Evolutionary conservation across 202 grass and related monocot species (phyloP).

Genomic region (Digitaria exilis): DNA sequence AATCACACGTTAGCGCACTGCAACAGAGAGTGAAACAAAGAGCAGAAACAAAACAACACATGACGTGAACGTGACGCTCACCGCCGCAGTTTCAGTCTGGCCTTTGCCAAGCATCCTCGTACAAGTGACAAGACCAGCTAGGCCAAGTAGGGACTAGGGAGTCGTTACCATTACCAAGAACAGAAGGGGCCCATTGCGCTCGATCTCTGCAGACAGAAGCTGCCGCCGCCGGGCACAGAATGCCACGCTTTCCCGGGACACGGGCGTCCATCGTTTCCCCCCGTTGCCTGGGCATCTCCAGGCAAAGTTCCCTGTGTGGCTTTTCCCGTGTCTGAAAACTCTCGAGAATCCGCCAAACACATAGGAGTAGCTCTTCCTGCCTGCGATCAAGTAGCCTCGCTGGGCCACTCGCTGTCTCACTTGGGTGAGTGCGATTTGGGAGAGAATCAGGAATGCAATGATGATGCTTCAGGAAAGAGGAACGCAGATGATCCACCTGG

Average conservation of each 20-base stretch:
- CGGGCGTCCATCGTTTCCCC: neutral
- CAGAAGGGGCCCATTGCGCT: neutral
- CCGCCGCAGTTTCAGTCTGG: neutral
- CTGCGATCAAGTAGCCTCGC: no score
- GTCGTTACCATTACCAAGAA: neutral
- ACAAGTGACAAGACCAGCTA: neutral
- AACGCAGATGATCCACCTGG: neutral
- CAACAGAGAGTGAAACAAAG: neutral
- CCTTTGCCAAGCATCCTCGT: slow-evolving; percentile 5
- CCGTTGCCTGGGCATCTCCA: neutral
- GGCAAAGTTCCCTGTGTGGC: no score
- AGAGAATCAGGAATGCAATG: neutral
- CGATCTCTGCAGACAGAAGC: neutral
- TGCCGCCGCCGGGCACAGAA: neutral
- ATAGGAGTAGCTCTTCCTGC: no score
- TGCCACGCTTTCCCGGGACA: slow-evolving; percentile 37
- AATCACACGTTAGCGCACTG: no score
- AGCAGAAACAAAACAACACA: neutral
- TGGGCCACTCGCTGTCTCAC: neutral
- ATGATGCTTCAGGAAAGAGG: neutral
- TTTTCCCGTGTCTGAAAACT: neutral
- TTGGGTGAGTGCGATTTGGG: neutral
- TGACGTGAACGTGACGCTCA: neutral
- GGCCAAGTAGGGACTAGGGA: neutral
- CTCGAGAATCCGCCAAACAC: neutral